These are phyloP conservation scores for Cucurbita moschata DNA, from an alignment of 306 rosid species.

Conservation along the genomic window DNA sequence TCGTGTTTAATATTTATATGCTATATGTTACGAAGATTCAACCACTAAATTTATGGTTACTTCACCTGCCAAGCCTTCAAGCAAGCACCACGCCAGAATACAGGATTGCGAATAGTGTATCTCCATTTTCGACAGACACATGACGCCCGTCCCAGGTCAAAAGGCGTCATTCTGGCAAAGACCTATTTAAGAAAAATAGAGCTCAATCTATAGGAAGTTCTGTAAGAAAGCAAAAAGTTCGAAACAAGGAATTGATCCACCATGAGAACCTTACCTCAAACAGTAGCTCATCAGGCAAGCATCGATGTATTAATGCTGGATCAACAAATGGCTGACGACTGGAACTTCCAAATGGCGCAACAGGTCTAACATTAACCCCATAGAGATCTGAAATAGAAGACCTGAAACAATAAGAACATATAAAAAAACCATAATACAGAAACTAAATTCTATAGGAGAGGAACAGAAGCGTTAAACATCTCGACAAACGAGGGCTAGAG, in stretches of 20 bases:
- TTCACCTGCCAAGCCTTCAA: conserved; percentile 98
- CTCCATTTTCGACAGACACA: conserved; percentile 96
- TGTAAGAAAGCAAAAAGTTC: background rate
- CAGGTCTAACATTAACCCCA: conserved; percentile 85
- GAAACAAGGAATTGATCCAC: background rate
- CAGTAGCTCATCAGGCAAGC: conserved; percentile 74
- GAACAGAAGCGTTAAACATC: background rate
- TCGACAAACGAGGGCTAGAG: background rate
- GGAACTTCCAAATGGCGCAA: conserved; percentile 80
- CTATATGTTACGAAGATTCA: conserved; percentile 5
- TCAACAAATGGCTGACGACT: conserved; percentile 69
- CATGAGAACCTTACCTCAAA: conserved; percentile 49
- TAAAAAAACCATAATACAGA: background rate
- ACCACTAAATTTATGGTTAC: conserved; percentile 5
- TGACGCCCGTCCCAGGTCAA: conserved; percentile 71
- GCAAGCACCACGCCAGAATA: conserved; percentile 85
- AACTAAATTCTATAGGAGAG: background rate
- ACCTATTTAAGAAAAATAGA: conserved; percentile 28
- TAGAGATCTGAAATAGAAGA: conserved; percentile 71
- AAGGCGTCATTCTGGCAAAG: conserved; percentile 69
- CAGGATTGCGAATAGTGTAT: conserved; percentile 82
- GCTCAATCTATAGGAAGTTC: background rate
- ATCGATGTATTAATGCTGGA: conserved; percentile 55
- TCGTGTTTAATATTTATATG: background rate
- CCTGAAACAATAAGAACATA: conserved; percentile 23